Evolutionary conservation across 441 rosid genomes (phyloP).

Genomic region (Erodium chrysanthum): DNA sequence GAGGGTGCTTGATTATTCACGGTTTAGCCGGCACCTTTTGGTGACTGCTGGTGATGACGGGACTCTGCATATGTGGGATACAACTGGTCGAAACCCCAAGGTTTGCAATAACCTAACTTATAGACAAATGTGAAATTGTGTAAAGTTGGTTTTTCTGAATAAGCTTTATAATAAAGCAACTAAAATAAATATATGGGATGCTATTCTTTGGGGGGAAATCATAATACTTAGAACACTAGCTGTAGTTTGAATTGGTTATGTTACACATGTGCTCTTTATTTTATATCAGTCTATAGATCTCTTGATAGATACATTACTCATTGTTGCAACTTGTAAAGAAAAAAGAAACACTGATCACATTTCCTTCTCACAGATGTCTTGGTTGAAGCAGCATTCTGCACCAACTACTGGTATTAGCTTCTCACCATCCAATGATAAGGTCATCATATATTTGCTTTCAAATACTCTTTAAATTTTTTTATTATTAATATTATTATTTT

Average conservation of each 20-base stretch:
- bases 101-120: constrained; percentile 25
- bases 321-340: background rate
- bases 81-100: constrained; percentile 87
- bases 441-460: constrained; percentile 26
- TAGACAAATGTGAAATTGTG: background rate
- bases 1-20: constrained; percentile 89
- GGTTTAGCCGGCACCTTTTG: constrained; percentile 77
- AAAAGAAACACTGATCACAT: constrained; percentile 10
- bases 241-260: background rate
- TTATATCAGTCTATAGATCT: background rate
- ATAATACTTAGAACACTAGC: background rate
- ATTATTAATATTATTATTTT: no score
- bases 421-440: constrained; percentile 95
- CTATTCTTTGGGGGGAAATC: background rate
- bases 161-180: constrained; percentile 4
- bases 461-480: no score
- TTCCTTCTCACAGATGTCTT: constrained; percentile 54
- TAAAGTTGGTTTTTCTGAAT: constrained; percentile 4
- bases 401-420: constrained; percentile 86
- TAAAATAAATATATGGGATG: background rate
- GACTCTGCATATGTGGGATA: constrained; percentile 85
- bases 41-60: constrained; percentile 98
- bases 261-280: background rate
- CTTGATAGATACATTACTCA: background rate
- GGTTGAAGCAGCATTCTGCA: constrained; percentile 92